These are phyloP conservation scores for Kwoniella shivajii DNA, from an alignment of 1,284 basidiomycete genomes.

Conservation along the genomic window DNA sequence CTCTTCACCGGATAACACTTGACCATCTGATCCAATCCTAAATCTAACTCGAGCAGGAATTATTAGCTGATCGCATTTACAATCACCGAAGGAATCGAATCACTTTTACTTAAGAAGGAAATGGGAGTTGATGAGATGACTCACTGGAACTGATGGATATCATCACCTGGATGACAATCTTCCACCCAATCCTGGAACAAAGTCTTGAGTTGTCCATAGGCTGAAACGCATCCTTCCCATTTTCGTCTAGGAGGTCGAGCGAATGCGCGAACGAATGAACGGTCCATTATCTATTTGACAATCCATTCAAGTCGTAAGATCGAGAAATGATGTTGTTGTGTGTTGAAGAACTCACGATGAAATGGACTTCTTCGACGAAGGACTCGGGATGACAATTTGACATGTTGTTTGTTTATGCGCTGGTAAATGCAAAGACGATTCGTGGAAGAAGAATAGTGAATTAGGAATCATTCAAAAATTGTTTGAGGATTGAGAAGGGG, in stretches of 20 bases:
- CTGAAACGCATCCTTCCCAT: slow-evolving; percentile 6
- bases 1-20: neutral
- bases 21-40: slow-evolving; percentile 1
- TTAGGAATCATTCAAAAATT: too few species aligned
- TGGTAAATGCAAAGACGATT: neutral
- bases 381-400: slow-evolving; percentile 1
- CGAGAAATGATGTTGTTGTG: neutral
- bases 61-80: too few species aligned
- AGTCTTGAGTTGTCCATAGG: neutral
- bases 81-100: too few species aligned
- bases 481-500: too few species aligned
- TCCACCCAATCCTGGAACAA: slow-evolving; percentile 8
- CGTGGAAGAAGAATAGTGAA: too few species aligned
- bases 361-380: neutral
- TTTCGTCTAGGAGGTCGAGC: neutral
- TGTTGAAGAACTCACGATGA: neutral
- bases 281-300: slow-evolving; percentile 1
- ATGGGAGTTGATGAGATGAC: too few species aligned
- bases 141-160: slow-evolving; percentile 2
- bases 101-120: too few species aligned
- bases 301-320: too few species aligned
- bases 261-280: neutral
- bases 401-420: neutral
- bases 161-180: slow-evolving; percentile 3
- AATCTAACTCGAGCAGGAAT: neutral